Evolutionary conservation across 768 basidiomycete genomes (phyloP).

Genomic region (Pisolithus albus): DNA sequence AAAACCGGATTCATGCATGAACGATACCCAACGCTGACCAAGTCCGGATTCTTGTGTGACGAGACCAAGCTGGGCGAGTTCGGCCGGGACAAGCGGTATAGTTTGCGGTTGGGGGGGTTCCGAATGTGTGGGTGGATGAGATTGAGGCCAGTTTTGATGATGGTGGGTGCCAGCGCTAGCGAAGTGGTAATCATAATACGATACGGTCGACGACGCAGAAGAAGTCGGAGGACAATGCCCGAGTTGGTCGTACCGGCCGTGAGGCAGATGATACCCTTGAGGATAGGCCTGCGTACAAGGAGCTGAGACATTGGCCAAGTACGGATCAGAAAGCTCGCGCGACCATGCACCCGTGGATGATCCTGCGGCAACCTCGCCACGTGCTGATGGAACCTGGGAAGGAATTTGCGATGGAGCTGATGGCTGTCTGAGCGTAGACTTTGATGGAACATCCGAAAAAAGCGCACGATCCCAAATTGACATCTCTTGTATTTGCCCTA

Average conservation of each 20-base stretch:
- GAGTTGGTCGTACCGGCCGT: neutral
- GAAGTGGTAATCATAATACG: neutral
- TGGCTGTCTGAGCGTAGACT: neutral
- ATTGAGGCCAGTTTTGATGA: neutral
- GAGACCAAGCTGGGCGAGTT: slow-evolving; percentile 55
- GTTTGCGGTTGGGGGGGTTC: neutral
- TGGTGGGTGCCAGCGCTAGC: neutral
- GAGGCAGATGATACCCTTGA: neutral
- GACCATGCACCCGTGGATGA: neutral
- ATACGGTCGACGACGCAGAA: neutral
- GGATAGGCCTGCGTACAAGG: neutral
- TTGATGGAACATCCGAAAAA: neutral
- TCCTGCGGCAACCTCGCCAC: neutral
- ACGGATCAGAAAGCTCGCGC: neutral
- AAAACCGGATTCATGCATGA: slow-evolving; percentile 54
- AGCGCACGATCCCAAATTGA: neutral
- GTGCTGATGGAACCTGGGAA: neutral
- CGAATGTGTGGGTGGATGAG: neutral
- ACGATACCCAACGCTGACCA: slow-evolving; percentile 54
- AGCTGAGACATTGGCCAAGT: neutral
- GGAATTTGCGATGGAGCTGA: neutral
- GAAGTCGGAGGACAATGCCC: neutral
- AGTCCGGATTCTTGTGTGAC: slow-evolving; percentile 49
- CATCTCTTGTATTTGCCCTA: neutral
- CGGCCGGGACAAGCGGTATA: slow-evolving; percentile 30